Evolutionary conservation across 1,284 basidiomycete genomes (phyloP), one percentile per base, ranked within the genome.

Genomic region (Boletus holoroseus): DNA sequence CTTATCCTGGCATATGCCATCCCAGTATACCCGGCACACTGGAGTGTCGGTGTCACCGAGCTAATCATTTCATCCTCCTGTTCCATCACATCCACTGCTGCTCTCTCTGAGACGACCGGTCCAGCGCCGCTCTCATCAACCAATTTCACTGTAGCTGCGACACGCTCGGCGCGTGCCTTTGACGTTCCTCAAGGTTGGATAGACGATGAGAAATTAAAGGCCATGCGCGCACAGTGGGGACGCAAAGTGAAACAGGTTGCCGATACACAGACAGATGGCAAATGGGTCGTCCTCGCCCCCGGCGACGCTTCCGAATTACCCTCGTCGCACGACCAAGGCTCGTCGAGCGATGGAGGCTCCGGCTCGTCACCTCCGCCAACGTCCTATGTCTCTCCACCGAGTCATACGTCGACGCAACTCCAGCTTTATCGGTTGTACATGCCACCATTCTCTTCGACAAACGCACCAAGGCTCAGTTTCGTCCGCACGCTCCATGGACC

Each of bases 1-100:
- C 75, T 89, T 46, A 72, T 89, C 20, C 67, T 91, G 55, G 77
- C 82, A 11, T 88, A 88, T 64, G 73, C 85, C 8, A 71, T 80
- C 24, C 87, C 86, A n/a, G 82, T 90, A 32, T 90, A 86, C 62
- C 87, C 87, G 2, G 71, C 73, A 8, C 88, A 91, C 61, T 91
- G 87, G 85, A 82, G 83, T 32, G 77, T 85, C n/a, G 85, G 84
- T 24, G 80, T 78, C 3, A 87, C 85, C 5, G 88, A 90, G 58
- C 69, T 90, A 39, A 75, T 85, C 41, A 83, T 90, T 32, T 73
- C 76, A 20, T 69, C 68, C 28, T 59, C 63, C 31, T 57, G 61
- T 15, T 52, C 51, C 12, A 15, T 62, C 44, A 34, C 44, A 13
- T 51, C 62, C 5, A 54, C 64, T 12, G 38, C 56, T 24, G 41